Conservation (phyloP, 2,329 filamentous ascomycete genomes). For the Fusarium newnesense region DNA sequence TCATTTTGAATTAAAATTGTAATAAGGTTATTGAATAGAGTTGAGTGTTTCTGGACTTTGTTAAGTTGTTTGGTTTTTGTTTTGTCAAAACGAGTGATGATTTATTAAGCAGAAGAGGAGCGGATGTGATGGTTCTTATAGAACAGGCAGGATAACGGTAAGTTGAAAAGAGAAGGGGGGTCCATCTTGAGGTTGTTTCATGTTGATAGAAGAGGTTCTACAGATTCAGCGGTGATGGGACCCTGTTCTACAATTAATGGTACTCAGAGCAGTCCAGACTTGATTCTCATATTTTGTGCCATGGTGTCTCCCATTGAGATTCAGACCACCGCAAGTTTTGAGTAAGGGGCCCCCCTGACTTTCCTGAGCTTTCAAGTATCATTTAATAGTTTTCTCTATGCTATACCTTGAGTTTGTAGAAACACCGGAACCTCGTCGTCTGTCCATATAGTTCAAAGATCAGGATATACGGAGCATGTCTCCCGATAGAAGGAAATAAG, state of each 20-base stretch:
- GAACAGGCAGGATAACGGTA: accelerated
- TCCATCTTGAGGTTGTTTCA: background rate
- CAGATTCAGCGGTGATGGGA: background rate
- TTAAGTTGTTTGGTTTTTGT: background rate
- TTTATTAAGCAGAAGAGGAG: accelerated
- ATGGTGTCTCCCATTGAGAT: background rate
- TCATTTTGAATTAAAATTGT: background rate
- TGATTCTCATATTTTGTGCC: background rate
- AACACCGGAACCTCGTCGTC: accelerated
- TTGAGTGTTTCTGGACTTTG: accelerated
- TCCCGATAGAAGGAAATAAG: too few relatives aligned
- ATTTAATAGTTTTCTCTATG: background rate
- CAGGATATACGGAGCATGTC: background rate
- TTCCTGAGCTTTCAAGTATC: accelerated
- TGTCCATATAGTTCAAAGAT: background rate
- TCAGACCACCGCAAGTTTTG: too few relatives aligned
- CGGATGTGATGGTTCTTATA: background rate
- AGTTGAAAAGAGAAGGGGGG: accelerated
- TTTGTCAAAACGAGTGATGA: background rate
- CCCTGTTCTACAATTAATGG: background rate
- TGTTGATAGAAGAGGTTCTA: background rate
- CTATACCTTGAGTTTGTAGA: accelerated
- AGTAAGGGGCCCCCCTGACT: accelerated
- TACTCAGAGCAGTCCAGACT: background rate
- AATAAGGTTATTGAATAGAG: accelerated